Conservation (phyloP, 805 yeast genomes). For the Starmerella cellae region DNA sequence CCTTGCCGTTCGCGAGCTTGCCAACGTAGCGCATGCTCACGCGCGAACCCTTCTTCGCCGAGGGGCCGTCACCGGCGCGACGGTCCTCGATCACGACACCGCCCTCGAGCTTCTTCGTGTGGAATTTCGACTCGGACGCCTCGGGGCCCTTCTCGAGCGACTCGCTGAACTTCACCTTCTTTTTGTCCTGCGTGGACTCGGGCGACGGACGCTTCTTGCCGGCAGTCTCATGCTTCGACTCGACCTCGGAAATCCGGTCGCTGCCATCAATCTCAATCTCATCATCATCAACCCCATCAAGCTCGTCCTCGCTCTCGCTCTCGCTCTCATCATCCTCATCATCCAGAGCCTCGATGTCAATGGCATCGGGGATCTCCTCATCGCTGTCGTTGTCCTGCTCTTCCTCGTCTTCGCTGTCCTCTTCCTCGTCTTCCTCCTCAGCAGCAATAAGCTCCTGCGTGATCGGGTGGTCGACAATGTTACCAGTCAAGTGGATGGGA, state of each 20-base stretch:
- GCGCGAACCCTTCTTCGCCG: conserved; percentile 75
- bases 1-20: conserved; percentile 90
- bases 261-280: conserved; percentile 30
- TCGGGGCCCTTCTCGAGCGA: conserved; percentile 93
- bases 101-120: conserved; percentile 71
- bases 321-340: conserved; percentile 41
- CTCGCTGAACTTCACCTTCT: conserved; percentile 78
- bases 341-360: conserved; percentile 17
- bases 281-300: conserved; percentile 31
- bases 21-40: conserved; percentile 97
- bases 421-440: conserved; percentile 36
- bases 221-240: conserved; percentile 20
- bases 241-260: conserved; percentile 24
- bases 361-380: conserved; percentile 21
- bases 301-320: conserved; percentile 23
- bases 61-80: conserved; percentile 73
- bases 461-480: conserved; percentile 90
- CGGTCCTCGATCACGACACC: conserved; percentile 92
- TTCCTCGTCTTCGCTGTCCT: conserved; percentile 30
- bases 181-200: conserved; percentile 36
- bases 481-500: conserved; percentile 84
- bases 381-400: conserved; percentile 24
- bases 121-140: conserved; percentile 29
- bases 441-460: conserved; percentile 49
- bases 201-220: conserved; percentile 29